Evolutionary conservation across 805 yeast genomes (phyloP), one percentile per base, ranked within the genome.

Genomic region (Candida golubevii): DNA sequence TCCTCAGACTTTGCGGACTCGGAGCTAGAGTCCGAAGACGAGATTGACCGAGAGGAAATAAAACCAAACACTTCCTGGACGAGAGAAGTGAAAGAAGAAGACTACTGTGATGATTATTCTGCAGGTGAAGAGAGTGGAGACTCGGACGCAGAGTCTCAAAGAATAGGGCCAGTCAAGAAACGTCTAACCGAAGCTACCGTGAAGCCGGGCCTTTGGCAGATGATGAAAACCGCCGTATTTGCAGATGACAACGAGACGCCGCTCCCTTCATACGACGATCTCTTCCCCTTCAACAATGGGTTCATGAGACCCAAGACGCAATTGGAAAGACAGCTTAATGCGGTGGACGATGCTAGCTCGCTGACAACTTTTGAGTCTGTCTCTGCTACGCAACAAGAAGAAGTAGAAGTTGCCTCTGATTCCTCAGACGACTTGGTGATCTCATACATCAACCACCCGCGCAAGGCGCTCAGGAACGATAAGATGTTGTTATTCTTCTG

Each of bases 401-500:
- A 66, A 39, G 50, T 56, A 4, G 72, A 59, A 7, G 57, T 65
- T 27, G 61, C 65, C 1, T 65, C 72, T 1, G 76, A 71, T 49
- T 66, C 72, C 18, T 66, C 72, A 0, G 76, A 71, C 45, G 76
- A 71, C 46, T 58, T 71, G 65, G 69, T 67, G 8, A 58, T 71
- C 7, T 60, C 72, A n/a, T 67, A 64, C 46, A 63, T 71, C 36
- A 66, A 71, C 53, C 71, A 63, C 45, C 72, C 75, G 6, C 56
- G 78, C 26, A 77, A 75, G 53, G 66, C 79, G 0, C 67, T 78
- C 32, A 73, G 71, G 54, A 85, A 88, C 56, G 97, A 90, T 64
- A 83, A 79, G 58, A 84, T 88, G 87, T 71, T 90, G 50, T 67
- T 88, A 48, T 87, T 90, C 61, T 89, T 90, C 75, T 90, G 97